Percentiles rank a stretch among this genome's conserved stretches.
Conservation (phyloP, 441 rosid genomes). For the Syzygium syzygioides region DNA sequence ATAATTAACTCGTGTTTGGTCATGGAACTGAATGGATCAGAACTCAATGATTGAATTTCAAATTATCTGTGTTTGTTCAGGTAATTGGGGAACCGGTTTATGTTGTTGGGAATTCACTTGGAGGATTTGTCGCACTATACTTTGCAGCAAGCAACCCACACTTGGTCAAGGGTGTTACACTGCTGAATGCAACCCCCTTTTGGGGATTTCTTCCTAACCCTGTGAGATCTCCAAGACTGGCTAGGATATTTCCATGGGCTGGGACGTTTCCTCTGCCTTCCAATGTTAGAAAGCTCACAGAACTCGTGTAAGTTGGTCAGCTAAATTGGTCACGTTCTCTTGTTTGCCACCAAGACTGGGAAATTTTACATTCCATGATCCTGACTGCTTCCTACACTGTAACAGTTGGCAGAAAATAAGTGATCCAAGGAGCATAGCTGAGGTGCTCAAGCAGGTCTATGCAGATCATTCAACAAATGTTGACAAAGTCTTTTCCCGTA, state of each 20-base stretch:
- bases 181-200: slow-evolving; percentile 92
- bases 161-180: slow-evolving; percentile 78
- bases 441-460: slow-evolving; percentile 82
- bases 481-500: slow-evolving; percentile 69
- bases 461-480: slow-evolving; percentile 77
- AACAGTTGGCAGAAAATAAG: slow-evolving; percentile 88
- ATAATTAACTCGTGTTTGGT: not conserved
- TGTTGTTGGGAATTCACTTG: slow-evolving; percentile 86
- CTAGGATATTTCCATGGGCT: slow-evolving; percentile 76
- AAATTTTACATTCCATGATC: not conserved
- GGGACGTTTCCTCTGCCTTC: slow-evolving; percentile 87
- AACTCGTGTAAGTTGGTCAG: slow-evolving; percentile 53
- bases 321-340: not conserved
- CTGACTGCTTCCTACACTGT: not conserved
- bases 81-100: slow-evolving; percentile 89
- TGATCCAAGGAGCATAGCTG: slow-evolving; percentile 72
- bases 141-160: slow-evolving; percentile 78
- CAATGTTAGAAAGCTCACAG: slow-evolving; percentile 62
- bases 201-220: slow-evolving; percentile 97
- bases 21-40: not conserved
- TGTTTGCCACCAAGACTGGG: not conserved
- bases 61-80: slow-evolving; percentile 23
- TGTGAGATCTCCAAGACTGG: slow-evolving; percentile 55
- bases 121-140: slow-evolving; percentile 83
- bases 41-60: not conserved